A percentile compares a stretch with the other conserved stretches of the same genome.
phyloP scores from a whole-genome alignment of 768 basidiomycete genomes.

The Tylopilus sp. region DNA sequence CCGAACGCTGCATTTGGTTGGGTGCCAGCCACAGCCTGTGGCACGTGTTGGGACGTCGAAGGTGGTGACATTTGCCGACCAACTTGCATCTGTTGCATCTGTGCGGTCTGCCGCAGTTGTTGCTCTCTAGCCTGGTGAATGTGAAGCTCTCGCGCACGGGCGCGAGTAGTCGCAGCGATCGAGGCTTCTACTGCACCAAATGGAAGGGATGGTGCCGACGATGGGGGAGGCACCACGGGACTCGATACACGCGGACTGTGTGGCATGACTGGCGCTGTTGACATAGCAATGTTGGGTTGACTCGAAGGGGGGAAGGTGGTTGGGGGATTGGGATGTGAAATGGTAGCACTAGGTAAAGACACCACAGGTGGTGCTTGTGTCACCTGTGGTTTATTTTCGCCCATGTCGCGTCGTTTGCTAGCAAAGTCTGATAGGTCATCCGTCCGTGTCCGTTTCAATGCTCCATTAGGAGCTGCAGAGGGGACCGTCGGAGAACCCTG shows the following conservation, averaged over 20 bases:
- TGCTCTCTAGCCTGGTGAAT: constrained; percentile 34
- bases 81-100: constrained; percentile 33
- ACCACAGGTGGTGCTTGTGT: constrained; percentile 38
- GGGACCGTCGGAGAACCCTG: constrained; percentile 20
- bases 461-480: constrained; percentile 21
- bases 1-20: constrained; percentile 24
- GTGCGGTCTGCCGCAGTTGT: constrained; percentile 32
- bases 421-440: constrained; percentile 46
- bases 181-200: constrained; percentile 33
- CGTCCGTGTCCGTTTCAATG: constrained; percentile 61
- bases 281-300: constrained; percentile 11
- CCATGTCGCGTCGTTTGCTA: constrained; percentile 68
- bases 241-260: constrained; percentile 34
- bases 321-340: constrained; percentile 22
- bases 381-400: constrained; percentile 50
- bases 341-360: constrained; percentile 12
- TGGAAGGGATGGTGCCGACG: constrained; percentile 28
- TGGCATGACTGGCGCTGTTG: constrained; percentile 15
- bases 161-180: constrained; percentile 29
- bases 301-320: constrained; percentile 20
- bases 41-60: constrained; percentile 22
- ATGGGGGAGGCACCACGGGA: constrained; percentile 30
- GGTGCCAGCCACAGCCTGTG: constrained; percentile 15
- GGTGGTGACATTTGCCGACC: constrained; percentile 44
- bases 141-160: constrained; percentile 35